Conservation (phyloP, 495 filamentous ascomycete genomes). For the Xylona heveae region DNA sequence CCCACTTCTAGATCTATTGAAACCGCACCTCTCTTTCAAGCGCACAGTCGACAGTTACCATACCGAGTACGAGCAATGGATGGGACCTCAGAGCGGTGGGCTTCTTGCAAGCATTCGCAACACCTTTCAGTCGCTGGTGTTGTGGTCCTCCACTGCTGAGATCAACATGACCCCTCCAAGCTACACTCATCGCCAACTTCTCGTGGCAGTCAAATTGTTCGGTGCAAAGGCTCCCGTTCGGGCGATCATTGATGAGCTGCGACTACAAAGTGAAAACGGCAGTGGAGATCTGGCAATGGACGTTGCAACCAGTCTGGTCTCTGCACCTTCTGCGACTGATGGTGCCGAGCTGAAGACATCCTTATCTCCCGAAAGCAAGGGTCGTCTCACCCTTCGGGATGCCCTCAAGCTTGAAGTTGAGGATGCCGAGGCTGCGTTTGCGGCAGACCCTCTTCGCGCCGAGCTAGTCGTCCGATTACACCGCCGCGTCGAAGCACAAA, state of each 20-base stretch:
- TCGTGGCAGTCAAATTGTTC: constrained; percentile 42
- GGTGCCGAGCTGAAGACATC: too few species aligned
- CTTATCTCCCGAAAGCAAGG: constrained; percentile 18
- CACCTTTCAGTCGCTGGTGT: constrained; percentile 42
- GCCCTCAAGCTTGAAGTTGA: constrained; percentile 43
- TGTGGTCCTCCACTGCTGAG: constrained; percentile 31
- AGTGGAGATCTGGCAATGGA: constrained; percentile 49
- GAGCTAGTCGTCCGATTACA: constrained; percentile 56
- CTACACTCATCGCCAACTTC: constrained; percentile 62
- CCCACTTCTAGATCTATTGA: constrained; percentile 46
- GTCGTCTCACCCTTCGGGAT: constrained; percentile 35
- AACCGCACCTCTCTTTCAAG: constrained; percentile 43
- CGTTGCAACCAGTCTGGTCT: constrained; percentile 49
- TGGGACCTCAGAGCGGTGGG: constrained; percentile 24
- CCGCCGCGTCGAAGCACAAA: constrained; percentile 50
- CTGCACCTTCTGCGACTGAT: constrained; percentile 35
- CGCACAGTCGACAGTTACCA: constrained; percentile 41
- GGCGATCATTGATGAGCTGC: constrained; percentile 49
- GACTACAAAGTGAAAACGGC: constrained; percentile 26
- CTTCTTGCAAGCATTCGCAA: constrained; percentile 37
- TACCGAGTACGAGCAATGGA: constrained; percentile 62
- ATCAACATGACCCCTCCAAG: constrained; percentile 43
- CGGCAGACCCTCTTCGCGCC: constrained; percentile 31
- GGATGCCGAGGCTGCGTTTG: constrained; percentile 28
- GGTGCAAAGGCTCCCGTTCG: constrained; percentile 41